A percentile compares a stretch with the other conserved stretches of the same genome.
These are phyloP conservation scores for Ramularia endophylla DNA, from an alignment of 2,329 filamentous ascomycete genomes.

Conservation along the genomic window DNA sequence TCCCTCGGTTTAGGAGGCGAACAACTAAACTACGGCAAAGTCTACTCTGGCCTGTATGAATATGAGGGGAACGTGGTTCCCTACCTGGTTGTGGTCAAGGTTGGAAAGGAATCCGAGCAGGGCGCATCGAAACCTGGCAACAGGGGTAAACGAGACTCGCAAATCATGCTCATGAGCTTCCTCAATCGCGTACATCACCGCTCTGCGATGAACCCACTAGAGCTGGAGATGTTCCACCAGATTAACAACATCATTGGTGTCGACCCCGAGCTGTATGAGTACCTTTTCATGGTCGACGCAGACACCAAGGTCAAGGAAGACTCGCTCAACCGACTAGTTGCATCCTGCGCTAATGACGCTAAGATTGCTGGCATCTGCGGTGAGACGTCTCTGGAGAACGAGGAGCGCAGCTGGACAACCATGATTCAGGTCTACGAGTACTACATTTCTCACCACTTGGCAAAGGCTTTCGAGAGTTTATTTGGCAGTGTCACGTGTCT, in stretches of 20 bases:
- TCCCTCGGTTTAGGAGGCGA: constrained; percentile 83
- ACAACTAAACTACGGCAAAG: constrained; percentile 96
- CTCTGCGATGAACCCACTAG: constrained; percentile 87
- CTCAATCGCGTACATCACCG: constrained; percentile 96
- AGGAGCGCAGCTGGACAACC: constrained; percentile 94
- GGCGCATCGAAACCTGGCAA: constrained; percentile 89
- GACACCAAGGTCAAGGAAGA: constrained; percentile 93
- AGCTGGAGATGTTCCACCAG: constrained; percentile 98
- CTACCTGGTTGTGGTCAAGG: constrained; percentile 92
- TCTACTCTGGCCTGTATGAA: constrained; percentile 96
- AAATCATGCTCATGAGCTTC: constrained; percentile 94
- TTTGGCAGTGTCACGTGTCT: constrained; percentile 98
- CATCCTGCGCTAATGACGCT: constrained; percentile 85
- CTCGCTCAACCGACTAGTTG: constrained; percentile 84
- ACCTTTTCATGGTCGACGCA: constrained; percentile 94
- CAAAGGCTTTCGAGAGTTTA: constrained; percentile 95
- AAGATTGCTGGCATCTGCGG: constrained; percentile 98
- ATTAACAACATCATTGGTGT: constrained; percentile 99
- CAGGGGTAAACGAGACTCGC: constrained; percentile 96
- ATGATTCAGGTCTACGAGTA: constrained; percentile 99
- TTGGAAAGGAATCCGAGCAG: constrained; percentile 95
- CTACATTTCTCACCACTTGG: constrained; percentile 94
- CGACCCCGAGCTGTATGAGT: constrained; percentile 95
- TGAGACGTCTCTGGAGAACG: constrained; percentile 93
- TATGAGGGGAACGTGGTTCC: constrained; percentile 97